Evolutionary conservation across 805 yeast genomes (phyloP), one percentile per base, ranked within the genome.

Genomic region (Lipomyces chichibuensis): DNA sequence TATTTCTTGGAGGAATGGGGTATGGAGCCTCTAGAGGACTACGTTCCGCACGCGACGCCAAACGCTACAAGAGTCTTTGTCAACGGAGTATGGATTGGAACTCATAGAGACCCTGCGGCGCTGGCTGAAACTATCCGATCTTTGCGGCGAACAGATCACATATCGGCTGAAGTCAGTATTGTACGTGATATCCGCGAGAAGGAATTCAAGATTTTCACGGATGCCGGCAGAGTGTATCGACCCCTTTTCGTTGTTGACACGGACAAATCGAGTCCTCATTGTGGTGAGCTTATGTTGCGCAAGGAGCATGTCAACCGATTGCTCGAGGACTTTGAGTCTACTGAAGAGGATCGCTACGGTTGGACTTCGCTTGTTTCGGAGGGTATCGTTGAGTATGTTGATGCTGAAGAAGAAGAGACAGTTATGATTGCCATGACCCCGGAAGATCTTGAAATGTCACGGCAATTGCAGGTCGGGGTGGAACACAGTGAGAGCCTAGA

Each of bases 11-110:
- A 94, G 79, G 99, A 95, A 81, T 95, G 98, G 98, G 99, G 99
- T 80, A 88, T 95, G 91, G 98, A 95, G 80, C 97, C 98, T 20
- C 84, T 95, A 74, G 97, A 95, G 77, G 97, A 93, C 76, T 95
- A 91, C 77, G 92, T 90, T 64, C 98, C 99, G 43, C 92, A 91
- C 69, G 91, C 91, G 71, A 88, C 92, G 63, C 93, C 94, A 56
- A 91, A 90, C 76, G 91, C 96, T 43, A 93, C 98, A 1, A 87
- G 97, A 80, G 93, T 95, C 63, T 95, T 95, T 77, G 96, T 95
- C 63, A 95, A 95, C 77, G 99, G 99, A 84, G 97, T 94, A 64
- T 95, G 99, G 99, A 96, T 93, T 61, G 99, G 99, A 82, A 94
- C 96, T 51, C 98, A 94, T 77, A 87, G 97, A 81, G 97, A 94